Evolutionary conservation across 305 asterid genomes (phyloP).

Genomic region (Fraxinus paxiana): DNA sequence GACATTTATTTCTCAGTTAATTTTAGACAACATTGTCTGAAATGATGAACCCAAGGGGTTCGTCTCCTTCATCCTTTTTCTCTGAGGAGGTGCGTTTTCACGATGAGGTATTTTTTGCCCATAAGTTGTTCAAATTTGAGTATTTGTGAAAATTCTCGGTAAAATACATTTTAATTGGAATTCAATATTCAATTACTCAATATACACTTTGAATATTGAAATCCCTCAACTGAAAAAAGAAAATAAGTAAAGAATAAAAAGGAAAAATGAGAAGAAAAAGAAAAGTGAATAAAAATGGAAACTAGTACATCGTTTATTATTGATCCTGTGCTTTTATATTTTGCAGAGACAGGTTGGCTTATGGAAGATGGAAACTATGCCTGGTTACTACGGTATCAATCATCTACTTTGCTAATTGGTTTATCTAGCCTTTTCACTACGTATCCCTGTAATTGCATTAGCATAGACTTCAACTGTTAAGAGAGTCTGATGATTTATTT

Average conservation of each 20-base stretch:
- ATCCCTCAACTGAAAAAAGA: neutral
- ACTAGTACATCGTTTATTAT: conserved; percentile 24
- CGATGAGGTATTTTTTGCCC: conserved; percentile 46
- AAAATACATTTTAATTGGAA: neutral
- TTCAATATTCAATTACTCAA: conserved; percentile 2
- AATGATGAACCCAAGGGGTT: conserved; percentile 49
- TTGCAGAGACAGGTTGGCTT: conserved; percentile 34
- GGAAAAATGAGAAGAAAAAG: neutral
- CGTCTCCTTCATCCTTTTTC: conserved; percentile 61
- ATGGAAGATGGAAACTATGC: conserved; percentile 2
- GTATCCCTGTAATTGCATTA: neutral
- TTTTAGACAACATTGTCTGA: conserved; percentile 33
- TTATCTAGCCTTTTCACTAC: neutral
- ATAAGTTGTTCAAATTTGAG: conserved; percentile 7
- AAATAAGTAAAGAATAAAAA: neutral
- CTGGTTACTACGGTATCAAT: conserved; percentile 12
- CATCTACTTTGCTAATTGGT: neutral
- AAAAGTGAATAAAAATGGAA: neutral
- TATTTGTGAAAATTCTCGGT: neutral
- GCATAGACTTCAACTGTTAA: conserved; percentile 6
- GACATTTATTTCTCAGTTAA: conserved; percentile 25
- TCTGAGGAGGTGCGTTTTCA: conserved; percentile 50
- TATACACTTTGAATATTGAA: neutral
- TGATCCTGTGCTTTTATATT: conserved; percentile 19
- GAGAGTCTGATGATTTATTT: neutral